Base-by-base conservation (phyloP, 495 filamentous ascomycete genomes). In the Cercophora newfieldiana region DNA sequence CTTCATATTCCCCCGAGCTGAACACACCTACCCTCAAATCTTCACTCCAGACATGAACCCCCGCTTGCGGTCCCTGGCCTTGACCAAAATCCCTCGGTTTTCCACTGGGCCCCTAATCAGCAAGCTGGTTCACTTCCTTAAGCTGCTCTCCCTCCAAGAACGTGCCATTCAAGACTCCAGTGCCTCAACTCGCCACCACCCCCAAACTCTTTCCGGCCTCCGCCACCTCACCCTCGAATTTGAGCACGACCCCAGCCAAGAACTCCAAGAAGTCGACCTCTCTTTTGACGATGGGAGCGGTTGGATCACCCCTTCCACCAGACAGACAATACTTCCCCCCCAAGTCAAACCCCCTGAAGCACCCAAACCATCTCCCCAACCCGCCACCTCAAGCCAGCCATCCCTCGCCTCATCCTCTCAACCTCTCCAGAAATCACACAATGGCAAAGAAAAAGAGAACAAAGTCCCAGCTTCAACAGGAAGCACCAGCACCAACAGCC, bases 1-100 rank as follows among this genome's bases (percentile, higher is more conserved):
- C 3, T 62, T 66, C 18, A 56, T 83, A 37, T 75, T 74, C 47
- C 71, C 68, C 31, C 70, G 72, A 26, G 74, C 77, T 10, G 72
- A 75, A 16, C 63, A 76, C 7, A 70, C 74, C 12, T 84, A 79
- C 63, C 78, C 81, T 24, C 70, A 79, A 30, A 65, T 74, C 28
- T 78, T 81, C 3, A 58, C 68, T 8, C 81, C 81, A 1, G 78
- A 81, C 47, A 81, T 79, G 65, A 84, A 84, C 63, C 79, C 81
- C 7, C 71, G 81, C 7, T 72, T 83, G 47, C 66, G 65, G 8
- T 78, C 77, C 1, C 63, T 84, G 7, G 75, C 75, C 10, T 62
- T 84, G 31, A 76, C 78, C 1, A 65, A 71, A 12, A 76, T 83
- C 7, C 81, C 81, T 0, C 67, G 80, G 18, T 73, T 70, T 21